These are phyloP conservation scores for Phytophthora agathidicida DNA, from an alignment of 352 stramenopile genomes.

Conservation along the genomic window DNA sequence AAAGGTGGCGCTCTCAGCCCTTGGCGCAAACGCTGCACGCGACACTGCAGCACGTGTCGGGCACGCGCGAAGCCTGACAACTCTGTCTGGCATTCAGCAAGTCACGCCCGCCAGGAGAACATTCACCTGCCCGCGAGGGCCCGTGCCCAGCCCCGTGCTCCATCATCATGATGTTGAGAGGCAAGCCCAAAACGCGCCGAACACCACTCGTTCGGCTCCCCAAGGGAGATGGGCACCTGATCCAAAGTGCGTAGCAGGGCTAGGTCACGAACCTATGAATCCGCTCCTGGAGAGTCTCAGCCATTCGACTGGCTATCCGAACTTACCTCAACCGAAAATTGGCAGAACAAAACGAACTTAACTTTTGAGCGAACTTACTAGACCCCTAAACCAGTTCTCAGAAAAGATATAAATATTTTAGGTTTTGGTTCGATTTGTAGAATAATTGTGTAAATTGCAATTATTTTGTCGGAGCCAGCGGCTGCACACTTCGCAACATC, in stretches of 20 bases:
- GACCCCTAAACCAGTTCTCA: no score
- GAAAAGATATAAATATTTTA: no score
- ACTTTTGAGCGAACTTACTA: no score
- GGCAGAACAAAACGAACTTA: no score
- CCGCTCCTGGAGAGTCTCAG: background rate
- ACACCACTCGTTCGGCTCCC: conserved; percentile 21
- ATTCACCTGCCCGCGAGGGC: conserved; percentile 22
- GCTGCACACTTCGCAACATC: background rate
- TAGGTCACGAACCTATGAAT: conserved; percentile 23
- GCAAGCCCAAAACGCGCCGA: conserved; percentile 3
- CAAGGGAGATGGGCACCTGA: conserved; percentile 22
- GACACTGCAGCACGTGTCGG: conserved; percentile 8
- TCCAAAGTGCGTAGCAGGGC: conserved; percentile 36
- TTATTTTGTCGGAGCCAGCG: background rate
- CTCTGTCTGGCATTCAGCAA: background rate
- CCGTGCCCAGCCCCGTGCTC: background rate
- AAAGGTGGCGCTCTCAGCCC: no score
- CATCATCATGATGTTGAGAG: conserved; percentile 33
- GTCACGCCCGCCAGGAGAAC: conserved; percentile 34
- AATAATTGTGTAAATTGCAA: background rate
- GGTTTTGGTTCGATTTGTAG: no score
- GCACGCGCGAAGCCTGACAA: conserved; percentile 1
- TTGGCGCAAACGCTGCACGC: no score
- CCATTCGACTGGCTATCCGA: no score
- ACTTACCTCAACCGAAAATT: no score